Evolutionary conservation across 208 protist genomes (phyloP), one percentile per base, ranked within the genome.

Genomic region (Leishmania turanica): DNA sequence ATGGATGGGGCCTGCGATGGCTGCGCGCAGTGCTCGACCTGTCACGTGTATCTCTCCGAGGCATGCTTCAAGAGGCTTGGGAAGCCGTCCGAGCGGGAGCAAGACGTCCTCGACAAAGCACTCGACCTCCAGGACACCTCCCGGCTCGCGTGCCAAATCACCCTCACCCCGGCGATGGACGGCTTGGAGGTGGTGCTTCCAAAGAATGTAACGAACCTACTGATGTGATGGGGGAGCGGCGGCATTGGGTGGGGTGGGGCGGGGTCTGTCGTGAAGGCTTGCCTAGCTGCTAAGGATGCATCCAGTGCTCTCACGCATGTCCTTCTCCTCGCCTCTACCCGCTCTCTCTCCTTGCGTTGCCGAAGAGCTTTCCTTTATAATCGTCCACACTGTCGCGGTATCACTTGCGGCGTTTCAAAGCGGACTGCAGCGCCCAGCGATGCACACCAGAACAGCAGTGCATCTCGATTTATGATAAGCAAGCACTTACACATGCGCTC

Each of bases 1-100:
- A 92, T 99, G 70, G 97, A 99, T 56, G 97, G 94, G 2, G 96
- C 98, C 24, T 99, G 97, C 81, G 98, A 99, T 54, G 93, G 93
- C 42, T 98, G 96, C 60, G 90, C 95, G 69, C 94, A 98, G 76
- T 99, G 98, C 82, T 96, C 91, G 53, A 99, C 98, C 8, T 99
- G 98, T 83, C 98, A 99, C 76, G 96, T 99, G 17, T 93, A 98
- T 74, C 70, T 99, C 45, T 88, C 97, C 54, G 75, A 87, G 71
- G 87, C 90, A 68, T 85, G 81, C 75, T 99, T 92, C 78, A 88
- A 97, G 75, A 95, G 94, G 65, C 75, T 99, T 11, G 78, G 75
- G 7, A 80, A 89, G 76, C 77, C 80, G 6, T 79, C 92, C 0
- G 98, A 99, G 66, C 92, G 98, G 27, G 95, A 98, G 77, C 70